phyloP scores from a whole-genome alignment of 805 yeast species.

The Candida maltosa region DNA sequence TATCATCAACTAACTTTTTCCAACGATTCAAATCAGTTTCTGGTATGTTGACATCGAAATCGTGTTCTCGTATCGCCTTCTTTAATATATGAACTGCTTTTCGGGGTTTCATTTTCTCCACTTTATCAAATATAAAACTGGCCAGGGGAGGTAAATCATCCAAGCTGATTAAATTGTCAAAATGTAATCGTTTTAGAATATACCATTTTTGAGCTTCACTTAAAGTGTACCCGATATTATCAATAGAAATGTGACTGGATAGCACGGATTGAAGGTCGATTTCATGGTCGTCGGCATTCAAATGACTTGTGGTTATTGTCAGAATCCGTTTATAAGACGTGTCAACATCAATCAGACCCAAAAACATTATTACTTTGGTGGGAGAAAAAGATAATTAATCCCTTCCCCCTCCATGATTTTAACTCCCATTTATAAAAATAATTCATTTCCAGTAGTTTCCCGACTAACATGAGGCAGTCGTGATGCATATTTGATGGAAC shows the following conservation, averaged over 20 bases:
- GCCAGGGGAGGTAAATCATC: slow-evolving; percentile 30
- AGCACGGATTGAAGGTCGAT: slow-evolving; percentile 14
- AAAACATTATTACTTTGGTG: no score
- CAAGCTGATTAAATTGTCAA: slow-evolving; percentile 19
- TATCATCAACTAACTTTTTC: slow-evolving; percentile 13
- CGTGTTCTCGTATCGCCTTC: slow-evolving; percentile 23
- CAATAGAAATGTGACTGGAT: slow-evolving; percentile 20
- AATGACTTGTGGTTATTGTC: slow-evolving; percentile 2
- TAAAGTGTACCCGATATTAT: slow-evolving; percentile 21
- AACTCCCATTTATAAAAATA: no score
- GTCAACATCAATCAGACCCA: no score
- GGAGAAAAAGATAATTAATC: no score
- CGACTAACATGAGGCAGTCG: no score
- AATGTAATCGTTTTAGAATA: slow-evolving; percentile 23
- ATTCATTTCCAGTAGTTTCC: no score
- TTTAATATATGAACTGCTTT: slow-evolving; percentile 25
- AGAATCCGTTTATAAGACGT: no score
- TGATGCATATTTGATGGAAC: no score
- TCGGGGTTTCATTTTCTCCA: slow-evolving; percentile 16
- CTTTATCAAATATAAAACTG: slow-evolving; percentile 26
- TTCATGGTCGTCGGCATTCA: slow-evolving; percentile 11
- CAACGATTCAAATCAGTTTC: slow-evolving; percentile 22
- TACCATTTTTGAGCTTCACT: slow-evolving; percentile 23
- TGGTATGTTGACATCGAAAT: slow-evolving; percentile 32
- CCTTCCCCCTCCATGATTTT: no score